Percentiles rank a stretch among this genome's conserved stretches.
Conservation (phyloP, 192 early-diverging fungal species). For the Funneliformis geosporum region DNA sequence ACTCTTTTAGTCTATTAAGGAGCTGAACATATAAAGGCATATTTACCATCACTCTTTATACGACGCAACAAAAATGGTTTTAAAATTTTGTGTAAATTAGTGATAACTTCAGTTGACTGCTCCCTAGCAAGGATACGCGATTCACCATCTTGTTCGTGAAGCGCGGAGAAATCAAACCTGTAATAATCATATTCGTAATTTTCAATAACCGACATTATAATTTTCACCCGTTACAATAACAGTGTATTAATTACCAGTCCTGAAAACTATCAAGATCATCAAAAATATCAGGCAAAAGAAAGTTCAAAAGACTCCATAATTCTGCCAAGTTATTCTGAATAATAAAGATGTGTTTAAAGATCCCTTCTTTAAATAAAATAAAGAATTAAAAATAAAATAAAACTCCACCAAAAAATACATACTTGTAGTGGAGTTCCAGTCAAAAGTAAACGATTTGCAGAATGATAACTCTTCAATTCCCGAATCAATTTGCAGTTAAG, state of each 20-base stretch:
- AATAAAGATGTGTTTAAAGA: background rate
- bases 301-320: constrained; percentile 95
- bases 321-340: constrained; percentile 86
- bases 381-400: background rate
- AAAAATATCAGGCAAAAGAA: constrained; percentile 95
- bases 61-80: constrained; percentile 89
- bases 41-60: constrained; percentile 79
- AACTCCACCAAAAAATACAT: background rate
- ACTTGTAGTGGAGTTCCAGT: constrained; percentile 92
- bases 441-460: constrained; percentile 84
- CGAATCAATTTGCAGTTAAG: constrained; percentile 85
- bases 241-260: constrained; percentile 57
- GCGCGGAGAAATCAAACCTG: constrained; percentile 78
- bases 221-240: too few species aligned
- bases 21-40: background rate
- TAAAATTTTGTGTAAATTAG: constrained; percentile 87
- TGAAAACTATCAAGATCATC: constrained; percentile 84
- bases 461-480: constrained; percentile 82
- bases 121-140: constrained; percentile 69
- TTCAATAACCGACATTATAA: background rate
- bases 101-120: constrained; percentile 63
- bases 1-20: background rate
- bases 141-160: constrained; percentile 64
- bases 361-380: too few species aligned
- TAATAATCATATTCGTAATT: background rate